Conservation (phyloP, 2,329 filamentous ascomycete genomes). For the Colletotrichum australisinense region DNA sequence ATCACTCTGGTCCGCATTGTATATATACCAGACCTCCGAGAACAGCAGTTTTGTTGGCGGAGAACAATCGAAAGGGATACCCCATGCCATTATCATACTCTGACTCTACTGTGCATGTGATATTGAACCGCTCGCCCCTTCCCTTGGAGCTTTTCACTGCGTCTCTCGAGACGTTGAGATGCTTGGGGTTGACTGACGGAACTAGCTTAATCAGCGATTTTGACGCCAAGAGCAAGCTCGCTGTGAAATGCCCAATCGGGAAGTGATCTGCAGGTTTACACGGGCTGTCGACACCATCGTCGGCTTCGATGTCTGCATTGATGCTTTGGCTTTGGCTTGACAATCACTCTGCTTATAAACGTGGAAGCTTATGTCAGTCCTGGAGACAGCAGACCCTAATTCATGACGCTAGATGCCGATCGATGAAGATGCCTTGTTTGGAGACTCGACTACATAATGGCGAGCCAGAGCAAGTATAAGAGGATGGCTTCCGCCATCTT, state of each 20-base stretch:
- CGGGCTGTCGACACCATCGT: neutral
- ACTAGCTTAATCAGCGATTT: neutral
- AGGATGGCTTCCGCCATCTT: neutral
- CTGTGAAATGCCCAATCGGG: neutral
- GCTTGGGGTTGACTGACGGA: neutral
- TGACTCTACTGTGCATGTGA: neutral
- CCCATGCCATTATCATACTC: slow-evolving; percentile 7
- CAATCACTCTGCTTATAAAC: neutral
- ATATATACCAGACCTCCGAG: slow-evolving; percentile 28
- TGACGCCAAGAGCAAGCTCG: neutral
- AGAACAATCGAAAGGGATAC: slow-evolving; percentile 24
- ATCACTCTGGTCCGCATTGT: slow-evolving; percentile 20
- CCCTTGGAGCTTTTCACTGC: neutral
- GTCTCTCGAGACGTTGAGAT: neutral
- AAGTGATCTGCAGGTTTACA: neutral
- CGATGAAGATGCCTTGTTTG: neutral
- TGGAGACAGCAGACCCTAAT: neutral
- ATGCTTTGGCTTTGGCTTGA: neutral
- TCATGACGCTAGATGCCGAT: neutral
- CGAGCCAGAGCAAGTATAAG: neutral
- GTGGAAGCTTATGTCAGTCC: neutral
- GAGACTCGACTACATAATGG: neutral
- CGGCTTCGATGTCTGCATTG: neutral
- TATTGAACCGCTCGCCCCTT: neutral
- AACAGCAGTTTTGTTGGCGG: slow-evolving; percentile 21